Conservation (phyloP, 768 basidiomycete genomes). For the Kwoniella dendrophila region DNA sequence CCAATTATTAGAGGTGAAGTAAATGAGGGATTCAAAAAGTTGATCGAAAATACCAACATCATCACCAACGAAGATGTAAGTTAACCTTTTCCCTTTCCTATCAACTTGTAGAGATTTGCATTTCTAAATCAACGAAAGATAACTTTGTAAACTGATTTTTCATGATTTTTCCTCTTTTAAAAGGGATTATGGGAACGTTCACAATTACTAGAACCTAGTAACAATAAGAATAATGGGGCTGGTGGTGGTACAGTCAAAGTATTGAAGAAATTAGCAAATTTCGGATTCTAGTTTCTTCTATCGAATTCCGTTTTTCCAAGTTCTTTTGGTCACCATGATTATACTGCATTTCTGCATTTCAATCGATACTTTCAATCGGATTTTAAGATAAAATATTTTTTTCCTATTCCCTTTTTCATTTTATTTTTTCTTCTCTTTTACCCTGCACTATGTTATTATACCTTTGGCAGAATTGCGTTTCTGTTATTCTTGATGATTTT, state of each 20-base stretch:
- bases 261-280: slow-evolving; percentile 15
- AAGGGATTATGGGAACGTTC: slow-evolving; percentile 23
- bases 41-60: slow-evolving; percentile 45
- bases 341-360: too few relatives aligned
- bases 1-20: slow-evolving; percentile 29
- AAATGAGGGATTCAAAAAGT: slow-evolving; percentile 26
- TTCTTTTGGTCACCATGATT: too few relatives aligned
- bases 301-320: too few relatives aligned
- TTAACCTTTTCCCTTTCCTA: background rate
- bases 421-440: too few relatives aligned
- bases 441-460: too few relatives aligned
- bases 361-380: too few relatives aligned
- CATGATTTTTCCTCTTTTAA: background rate
- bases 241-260: slow-evolving; percentile 24
- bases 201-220: slow-evolving; percentile 24
- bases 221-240: too few relatives aligned
- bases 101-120: background rate
- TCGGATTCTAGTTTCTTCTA: too few relatives aligned
- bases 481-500: too few relatives aligned
- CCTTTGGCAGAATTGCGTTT: too few relatives aligned
- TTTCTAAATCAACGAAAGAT: background rate
- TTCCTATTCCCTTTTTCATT: too few relatives aligned
- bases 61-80: slow-evolving; percentile 52
- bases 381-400: too few relatives aligned
- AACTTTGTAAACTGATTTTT: background rate